Base-by-base conservation (phyloP, 192 early-diverging fungal genomes). In the Spizellomyces punctatus region DNA sequence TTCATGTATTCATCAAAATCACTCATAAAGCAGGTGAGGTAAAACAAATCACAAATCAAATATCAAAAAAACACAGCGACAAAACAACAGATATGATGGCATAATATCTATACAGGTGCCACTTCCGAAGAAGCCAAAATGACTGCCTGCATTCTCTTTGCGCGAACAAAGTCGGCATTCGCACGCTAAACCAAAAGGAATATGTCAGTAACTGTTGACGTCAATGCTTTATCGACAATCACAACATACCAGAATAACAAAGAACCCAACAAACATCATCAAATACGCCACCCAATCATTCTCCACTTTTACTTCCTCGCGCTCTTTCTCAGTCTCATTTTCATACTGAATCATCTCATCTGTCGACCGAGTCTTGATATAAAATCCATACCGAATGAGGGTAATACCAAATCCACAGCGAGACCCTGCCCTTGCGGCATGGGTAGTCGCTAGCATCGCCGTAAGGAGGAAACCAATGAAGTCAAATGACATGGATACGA, bases 371-470 rank as follows among this genome's bases (percentile, higher is more conserved):
- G 56, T 54, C 52, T 67, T 56, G 27, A 76, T 68, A 43, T 50
- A 17, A 8, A 52, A 12, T 8, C 65, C 74, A 41, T 76, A 78
- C 10, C 79, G 72, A 19, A 77, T 71, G 12, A 77, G 52, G 19
- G 79, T 77, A 14, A 77, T 52, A n/a, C 75, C 79, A 21, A 77
- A 68, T 7, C 78, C 78, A 0, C 58, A 66, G 45, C 64, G 68
- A 3, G 75, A 63, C n/a, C 69, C 58, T 12, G 61, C 69, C 8
- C 88, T 91, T 49, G 93, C 93, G 7, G 94, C 92, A 77, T 98
- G 94, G 49, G 89, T 90, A 36, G 91, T 94, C 60, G 95, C 92
- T 72, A 98, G 74, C 69, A 98, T 74, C 71, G 93, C 93, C 16
- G 94, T 95, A 72, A 98, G 78, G 76, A 96, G 85, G 82, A 95